Evolutionary conservation across 257 asterid species (phyloP).

Genomic region (Ilex aquifolium): DNA sequence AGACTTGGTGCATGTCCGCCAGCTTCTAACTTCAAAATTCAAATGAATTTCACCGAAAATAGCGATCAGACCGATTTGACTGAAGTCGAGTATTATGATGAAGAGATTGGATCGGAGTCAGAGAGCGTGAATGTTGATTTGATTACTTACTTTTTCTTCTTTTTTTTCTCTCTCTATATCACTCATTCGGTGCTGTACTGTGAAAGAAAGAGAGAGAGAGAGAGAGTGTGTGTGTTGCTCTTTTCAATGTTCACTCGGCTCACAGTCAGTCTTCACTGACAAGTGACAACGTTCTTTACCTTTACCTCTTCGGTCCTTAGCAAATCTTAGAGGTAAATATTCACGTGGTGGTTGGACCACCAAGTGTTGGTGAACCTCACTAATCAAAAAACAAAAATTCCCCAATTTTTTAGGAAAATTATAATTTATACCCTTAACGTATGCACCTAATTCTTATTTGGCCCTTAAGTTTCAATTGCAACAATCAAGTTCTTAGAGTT

Average conservation of each 20-base stretch:
- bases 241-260: slow-evolving; percentile 8
- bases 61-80: background rate
- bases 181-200: background rate
- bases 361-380: no score
- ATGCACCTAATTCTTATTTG: no score
- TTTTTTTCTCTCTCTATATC: slow-evolving; percentile 22
- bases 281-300: slow-evolving; percentile 15
- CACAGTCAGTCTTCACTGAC: slow-evolving; percentile 24
- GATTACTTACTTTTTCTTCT: slow-evolving; percentile 22
- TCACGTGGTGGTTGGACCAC: no score
- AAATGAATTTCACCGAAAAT: background rate
- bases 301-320: slow-evolving; percentile 4
- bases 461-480: no score
- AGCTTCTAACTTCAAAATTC: slow-evolving; percentile 13
- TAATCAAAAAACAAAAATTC: no score
- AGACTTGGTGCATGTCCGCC: slow-evolving; percentile 18
- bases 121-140: slow-evolving; percentile 41
- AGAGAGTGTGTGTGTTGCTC: background rate
- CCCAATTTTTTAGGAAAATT: no score
- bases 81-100: background rate
- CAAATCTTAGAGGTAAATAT: no score
- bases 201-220: background rate
- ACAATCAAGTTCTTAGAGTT: no score
- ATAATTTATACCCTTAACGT: no score
- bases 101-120: slow-evolving; percentile 25